A percentile compares a stretch with the other conserved stretches of the same genome.
These are phyloP conservation scores for Solanum microdontum DNA, from an alignment of 257 asterid species.

Conservation along the genomic window DNA sequence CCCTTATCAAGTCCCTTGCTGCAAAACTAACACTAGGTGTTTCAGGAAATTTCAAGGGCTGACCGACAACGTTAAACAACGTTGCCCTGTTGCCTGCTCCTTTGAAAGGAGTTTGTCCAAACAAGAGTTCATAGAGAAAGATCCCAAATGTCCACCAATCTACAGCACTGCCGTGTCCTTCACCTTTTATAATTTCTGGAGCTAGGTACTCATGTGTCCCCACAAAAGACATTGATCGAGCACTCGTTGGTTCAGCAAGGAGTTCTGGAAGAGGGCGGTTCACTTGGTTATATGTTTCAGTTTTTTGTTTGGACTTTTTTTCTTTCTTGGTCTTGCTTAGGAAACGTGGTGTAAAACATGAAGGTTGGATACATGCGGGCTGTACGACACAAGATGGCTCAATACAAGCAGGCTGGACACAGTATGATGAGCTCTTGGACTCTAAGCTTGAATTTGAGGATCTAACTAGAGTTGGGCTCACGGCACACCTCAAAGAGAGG, in stretches of 20 bases:
- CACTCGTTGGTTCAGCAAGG: conserved; percentile 54
- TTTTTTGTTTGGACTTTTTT: conserved; percentile 32
- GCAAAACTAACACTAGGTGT: conserved; percentile 52
- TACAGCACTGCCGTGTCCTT: conserved; percentile 66
- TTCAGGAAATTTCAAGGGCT: conserved; percentile 50
- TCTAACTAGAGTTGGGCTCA: conserved; percentile 49
- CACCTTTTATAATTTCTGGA: conserved; percentile 54
- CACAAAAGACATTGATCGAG: conserved; percentile 64
- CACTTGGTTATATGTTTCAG: conserved; percentile 26
- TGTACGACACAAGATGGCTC: conserved; percentile 47
- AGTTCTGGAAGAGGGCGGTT: conserved; percentile 45
- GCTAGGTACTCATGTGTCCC: conserved; percentile 65
- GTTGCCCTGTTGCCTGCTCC: conserved; percentile 55
- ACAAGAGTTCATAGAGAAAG: conserved; percentile 47
- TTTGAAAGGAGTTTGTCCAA: conserved; percentile 54
- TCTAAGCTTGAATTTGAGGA: conserved; percentile 23
- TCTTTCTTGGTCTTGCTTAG: conserved; percentile 37
- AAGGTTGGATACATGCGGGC: conserved; percentile 43
- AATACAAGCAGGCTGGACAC: conserved; percentile 10
- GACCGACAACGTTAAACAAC: conserved; percentile 58
- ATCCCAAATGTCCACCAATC: conserved; percentile 72
- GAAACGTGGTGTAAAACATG: conserved; percentile 50
- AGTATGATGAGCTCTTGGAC: conserved; percentile 35
- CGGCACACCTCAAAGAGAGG: conserved; percentile 48
- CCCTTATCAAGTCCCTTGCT: conserved; percentile 55